Evolutionary conservation across 805 yeast genomes (phyloP).

Genomic region (Kuraishia borneana): DNA sequence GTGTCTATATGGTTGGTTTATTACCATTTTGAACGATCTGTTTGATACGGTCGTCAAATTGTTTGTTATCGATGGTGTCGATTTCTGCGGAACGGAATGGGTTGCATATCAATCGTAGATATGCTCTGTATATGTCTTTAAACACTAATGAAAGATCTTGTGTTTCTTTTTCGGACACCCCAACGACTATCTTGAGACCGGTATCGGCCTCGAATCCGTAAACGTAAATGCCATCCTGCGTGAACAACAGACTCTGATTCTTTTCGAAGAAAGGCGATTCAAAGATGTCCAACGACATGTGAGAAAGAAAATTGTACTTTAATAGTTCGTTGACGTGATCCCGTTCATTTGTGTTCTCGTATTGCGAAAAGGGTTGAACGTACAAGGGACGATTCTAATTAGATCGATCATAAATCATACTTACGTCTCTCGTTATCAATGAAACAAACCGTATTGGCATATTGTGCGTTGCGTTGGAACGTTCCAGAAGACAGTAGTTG

Average conservation of each 20-base stretch:
- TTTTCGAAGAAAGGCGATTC: conserved; percentile 33
- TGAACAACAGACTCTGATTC: conserved; percentile 37
- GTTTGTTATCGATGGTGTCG: conserved; percentile 17
- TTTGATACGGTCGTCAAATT: conserved; percentile 17
- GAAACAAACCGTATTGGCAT: conserved; percentile 41
- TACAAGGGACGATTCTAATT: conserved; percentile 42
- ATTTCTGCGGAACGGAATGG: conserved; percentile 38
- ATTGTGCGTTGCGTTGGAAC: background rate
- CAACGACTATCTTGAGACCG: conserved; percentile 56
- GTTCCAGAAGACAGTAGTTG: background rate
- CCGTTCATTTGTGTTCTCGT: conserved; percentile 7
- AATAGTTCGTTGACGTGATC: conserved; percentile 31
- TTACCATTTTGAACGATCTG: conserved; percentile 15
- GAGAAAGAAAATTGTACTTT: conserved; percentile 61
- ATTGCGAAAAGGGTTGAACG: conserved; percentile 38
- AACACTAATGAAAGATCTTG: conserved; percentile 17
- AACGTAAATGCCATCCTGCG: conserved; percentile 56
- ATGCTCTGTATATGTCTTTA: conserved; percentile 38
- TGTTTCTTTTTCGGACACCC: conserved; percentile 26
- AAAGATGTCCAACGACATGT: conserved; percentile 65
- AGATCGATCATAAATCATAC: conserved; percentile 5
- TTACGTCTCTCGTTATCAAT: conserved; percentile 40
- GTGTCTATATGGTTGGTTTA: conserved; percentile 2
- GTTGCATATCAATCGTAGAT: conserved; percentile 46
- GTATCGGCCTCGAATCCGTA: conserved; percentile 62